Base-by-base conservation (phyloP, 768 basidiomycete species). In the Inosperma sp. region DNA sequence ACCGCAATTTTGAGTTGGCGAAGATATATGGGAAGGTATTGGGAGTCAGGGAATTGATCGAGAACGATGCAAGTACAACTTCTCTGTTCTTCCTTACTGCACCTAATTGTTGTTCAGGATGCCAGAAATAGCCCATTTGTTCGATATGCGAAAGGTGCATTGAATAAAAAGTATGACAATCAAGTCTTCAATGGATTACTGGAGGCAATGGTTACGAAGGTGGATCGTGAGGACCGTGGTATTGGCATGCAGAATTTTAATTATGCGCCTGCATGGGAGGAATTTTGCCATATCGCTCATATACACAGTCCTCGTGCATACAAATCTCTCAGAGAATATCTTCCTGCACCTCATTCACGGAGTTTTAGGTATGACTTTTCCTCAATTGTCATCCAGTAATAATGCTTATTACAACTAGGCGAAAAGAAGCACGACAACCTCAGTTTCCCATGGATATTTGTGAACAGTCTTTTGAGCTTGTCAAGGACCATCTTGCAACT, bases 231-330 rank as follows among this genome's bases (percentile, higher is more conserved):
- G 17, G 58, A 59, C 3, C 56, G 61, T 0, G 69, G 68, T 0
- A 58, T 63, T 1, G 69, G 68, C 0, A 57, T 59, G 51, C 69
- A 69, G 44, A 72, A 73, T 41, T 68, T 72, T 54, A 45, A 53
- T 4, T 72, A 71, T 51, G 44, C 64, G 1, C 67, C 68, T 2
- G 63, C 53, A 0, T 63, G 59, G 26, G 60, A 66, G 5, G 66
- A 73, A 22, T 64, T 70, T 29, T 51, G 48, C 8, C 60, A 69
- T 40, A 57, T 68, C 3, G 7, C 65, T 3, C 30, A 37, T 0
- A 64, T 66, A 6, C 53, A 61, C 9, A 65, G 63, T 30, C 68
- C 70, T 3, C 43, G 55, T 3, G 60, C 62, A 0, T 68, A 72
- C 41, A 34, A 51, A 4, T 33, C 55, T 3, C 37, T 74, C 4